phyloP scores from a whole-genome alignment of 345 rosid genomes.

The Tarenaya hassleriana region DNA sequence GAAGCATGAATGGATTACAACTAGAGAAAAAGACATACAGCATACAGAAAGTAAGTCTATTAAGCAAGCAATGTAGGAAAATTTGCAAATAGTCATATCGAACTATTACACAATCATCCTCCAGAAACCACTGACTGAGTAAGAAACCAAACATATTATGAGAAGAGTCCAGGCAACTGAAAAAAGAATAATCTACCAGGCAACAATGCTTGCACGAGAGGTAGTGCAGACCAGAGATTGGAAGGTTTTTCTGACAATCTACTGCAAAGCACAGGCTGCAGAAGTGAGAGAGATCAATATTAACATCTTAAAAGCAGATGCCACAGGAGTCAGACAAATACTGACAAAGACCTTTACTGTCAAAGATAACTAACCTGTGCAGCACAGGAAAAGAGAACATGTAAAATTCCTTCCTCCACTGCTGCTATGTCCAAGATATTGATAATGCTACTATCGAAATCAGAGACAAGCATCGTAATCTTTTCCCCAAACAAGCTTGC shows the following conservation, averaged over 20 bases:
- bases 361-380: constrained; percentile 62
- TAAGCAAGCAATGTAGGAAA: background rate
- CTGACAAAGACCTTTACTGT: constrained; percentile 9
- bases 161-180: background rate
- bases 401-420: constrained; percentile 80
- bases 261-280: constrained; percentile 57
- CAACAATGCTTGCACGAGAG: constrained; percentile 69
- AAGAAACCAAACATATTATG: background rate
- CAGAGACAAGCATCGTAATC: constrained; percentile 43
- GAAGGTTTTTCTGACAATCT: constrained; percentile 51
- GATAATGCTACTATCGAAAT: constrained; percentile 46
- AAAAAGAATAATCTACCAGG: constrained; percentile 46
- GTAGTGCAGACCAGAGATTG: constrained; percentile 69
- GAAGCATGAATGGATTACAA: background rate
- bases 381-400: constrained; percentile 80
- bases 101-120: background rate
- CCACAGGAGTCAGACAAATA: constrained; percentile 9
- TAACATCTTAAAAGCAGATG: constrained; percentile 17
- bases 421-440: constrained; percentile 58
- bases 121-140: background rate
- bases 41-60: background rate
- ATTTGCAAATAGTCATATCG: background rate
- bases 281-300: constrained; percentile 19
- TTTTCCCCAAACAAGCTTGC: constrained; percentile 72
- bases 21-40: constrained; percentile 2